Evolutionary conservation across 1,284 basidiomycete genomes (phyloP).

Genomic region (Filobasidium uniguttulatum): DNA sequence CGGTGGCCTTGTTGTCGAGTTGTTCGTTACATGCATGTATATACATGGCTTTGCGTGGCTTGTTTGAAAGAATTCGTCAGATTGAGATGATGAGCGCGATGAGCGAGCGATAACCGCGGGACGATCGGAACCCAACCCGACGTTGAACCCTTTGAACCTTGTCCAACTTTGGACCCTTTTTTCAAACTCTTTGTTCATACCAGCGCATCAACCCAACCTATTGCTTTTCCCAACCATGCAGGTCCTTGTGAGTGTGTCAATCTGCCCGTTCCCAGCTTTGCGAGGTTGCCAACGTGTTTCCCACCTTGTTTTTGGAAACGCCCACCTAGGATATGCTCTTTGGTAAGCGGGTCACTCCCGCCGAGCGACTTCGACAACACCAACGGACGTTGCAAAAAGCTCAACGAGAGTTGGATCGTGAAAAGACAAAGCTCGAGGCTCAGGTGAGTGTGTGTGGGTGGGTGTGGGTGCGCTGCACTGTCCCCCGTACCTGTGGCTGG

Average conservation of each 20-base stretch:
- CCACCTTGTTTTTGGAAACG: background rate
- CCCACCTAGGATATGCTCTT: slow-evolving; percentile 93
- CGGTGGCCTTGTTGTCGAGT: no score
- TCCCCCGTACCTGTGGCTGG: background rate
- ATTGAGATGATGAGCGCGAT: no score
- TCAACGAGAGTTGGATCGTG: slow-evolving; percentile 90
- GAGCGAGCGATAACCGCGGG: no score
- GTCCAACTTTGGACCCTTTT: background rate
- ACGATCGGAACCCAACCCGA: background rate
- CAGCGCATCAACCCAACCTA: no score
- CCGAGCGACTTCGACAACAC: slow-evolving; percentile 89
- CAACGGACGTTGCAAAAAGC: slow-evolving; percentile 91
- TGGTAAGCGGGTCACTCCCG: slow-evolving; percentile 83
- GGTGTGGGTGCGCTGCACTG: background rate
- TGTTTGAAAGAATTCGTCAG: no score
- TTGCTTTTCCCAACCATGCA: background rate
- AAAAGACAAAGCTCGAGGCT: slow-evolving; percentile 83
- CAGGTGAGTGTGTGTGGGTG: slow-evolving; percentile 37
- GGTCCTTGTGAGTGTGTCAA: background rate
- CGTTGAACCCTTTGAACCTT: background rate
- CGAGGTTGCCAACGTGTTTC: background rate
- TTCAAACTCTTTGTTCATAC: no score
- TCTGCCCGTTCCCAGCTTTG: no score
- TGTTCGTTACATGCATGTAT: no score
- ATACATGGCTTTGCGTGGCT: no score